phyloP scores from a whole-genome alignment of 2,329 filamentous ascomycete genomes.

The Aspergillus piperis region DNA sequence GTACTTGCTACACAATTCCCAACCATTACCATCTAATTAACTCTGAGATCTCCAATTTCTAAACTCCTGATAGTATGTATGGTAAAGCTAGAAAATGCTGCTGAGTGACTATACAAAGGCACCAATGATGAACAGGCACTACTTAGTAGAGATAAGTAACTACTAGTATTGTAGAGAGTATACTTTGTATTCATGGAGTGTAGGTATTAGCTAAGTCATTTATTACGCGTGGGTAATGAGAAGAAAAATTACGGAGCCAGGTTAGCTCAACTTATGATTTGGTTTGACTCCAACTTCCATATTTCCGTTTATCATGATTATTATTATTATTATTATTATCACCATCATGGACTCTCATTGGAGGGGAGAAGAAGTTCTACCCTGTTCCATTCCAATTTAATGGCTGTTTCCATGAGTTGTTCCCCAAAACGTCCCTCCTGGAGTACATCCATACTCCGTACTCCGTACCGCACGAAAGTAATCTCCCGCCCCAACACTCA shows the following conservation, averaged over 20 bases:
- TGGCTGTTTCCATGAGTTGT: not conserved
- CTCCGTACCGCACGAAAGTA: slow-evolving; percentile 12
- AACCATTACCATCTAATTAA: not conserved
- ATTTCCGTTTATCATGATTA: too few species aligned
- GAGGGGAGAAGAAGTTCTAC: not conserved
- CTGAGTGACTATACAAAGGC: too few species aligned
- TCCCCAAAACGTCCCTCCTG: not conserved
- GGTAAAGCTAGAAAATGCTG: not conserved
- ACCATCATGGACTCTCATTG: not conserved
- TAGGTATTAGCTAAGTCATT: too few species aligned
- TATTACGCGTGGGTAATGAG: too few species aligned
- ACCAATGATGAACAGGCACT: too few species aligned
- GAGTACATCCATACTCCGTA: not conserved
- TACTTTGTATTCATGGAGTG: too few species aligned
- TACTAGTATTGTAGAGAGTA: too few species aligned
- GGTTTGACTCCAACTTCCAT: too few species aligned
- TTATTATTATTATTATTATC: too few species aligned
- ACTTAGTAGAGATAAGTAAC: too few species aligned
- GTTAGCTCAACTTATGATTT: too few species aligned
- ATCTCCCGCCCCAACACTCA: slow-evolving; percentile 28
- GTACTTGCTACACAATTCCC: not conserved
- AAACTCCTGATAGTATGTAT: not conserved
- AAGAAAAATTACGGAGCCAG: too few species aligned
- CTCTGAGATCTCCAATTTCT: not conserved
- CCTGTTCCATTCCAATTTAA: not conserved